A percentile compares a stretch with the other conserved stretches of the same genome.
Conservation (phyloP, 495 filamentous ascomycete species). For the Podospora didyma region DNA sequence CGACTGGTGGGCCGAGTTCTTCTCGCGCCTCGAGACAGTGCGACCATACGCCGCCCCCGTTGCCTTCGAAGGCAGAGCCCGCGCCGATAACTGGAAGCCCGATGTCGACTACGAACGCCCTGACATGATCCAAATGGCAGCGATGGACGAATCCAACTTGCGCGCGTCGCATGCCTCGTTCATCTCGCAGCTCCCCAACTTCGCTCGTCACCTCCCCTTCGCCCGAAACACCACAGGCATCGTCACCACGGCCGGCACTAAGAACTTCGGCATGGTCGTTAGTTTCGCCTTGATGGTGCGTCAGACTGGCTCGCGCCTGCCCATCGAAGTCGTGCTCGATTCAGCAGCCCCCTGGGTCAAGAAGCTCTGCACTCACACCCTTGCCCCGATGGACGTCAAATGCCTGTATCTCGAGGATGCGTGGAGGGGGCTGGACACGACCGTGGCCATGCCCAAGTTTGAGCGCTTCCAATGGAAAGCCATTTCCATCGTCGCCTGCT, state of each 20-base stretch:
- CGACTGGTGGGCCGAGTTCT: slow-evolving; percentile 19
- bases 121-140: background rate
- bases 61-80: background rate
- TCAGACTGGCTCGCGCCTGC: slow-evolving; percentile 50
- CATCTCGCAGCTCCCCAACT: slow-evolving; percentile 31
- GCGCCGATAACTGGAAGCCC: slow-evolving; percentile 10
- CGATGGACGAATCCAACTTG: slow-evolving; percentile 1
- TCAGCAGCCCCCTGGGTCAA: slow-evolving; percentile 46
- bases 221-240: slow-evolving; percentile 47
- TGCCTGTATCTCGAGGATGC: slow-evolving; percentile 36
- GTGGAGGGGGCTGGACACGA: background rate
- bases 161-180: slow-evolving; percentile 38
- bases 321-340: slow-evolving; percentile 57
- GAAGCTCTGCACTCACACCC: slow-evolving; percentile 46
- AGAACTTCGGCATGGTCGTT: slow-evolving; percentile 32
- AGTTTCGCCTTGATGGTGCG: slow-evolving; percentile 56
- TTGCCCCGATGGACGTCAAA: slow-evolving; percentile 47
- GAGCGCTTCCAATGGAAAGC: slow-evolving; percentile 55
- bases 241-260: slow-evolving; percentile 39
- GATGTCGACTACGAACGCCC: slow-evolving; percentile 1
- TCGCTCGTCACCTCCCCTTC: slow-evolving; percentile 40
- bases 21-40: slow-evolving; percentile 9
- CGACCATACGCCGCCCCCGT: slow-evolving; percentile 1
- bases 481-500: slow-evolving; percentile 57
- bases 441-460: background rate